Base-by-base conservation (phyloP, 140 eudicot species). In the Eryngium alpinum region DNA sequence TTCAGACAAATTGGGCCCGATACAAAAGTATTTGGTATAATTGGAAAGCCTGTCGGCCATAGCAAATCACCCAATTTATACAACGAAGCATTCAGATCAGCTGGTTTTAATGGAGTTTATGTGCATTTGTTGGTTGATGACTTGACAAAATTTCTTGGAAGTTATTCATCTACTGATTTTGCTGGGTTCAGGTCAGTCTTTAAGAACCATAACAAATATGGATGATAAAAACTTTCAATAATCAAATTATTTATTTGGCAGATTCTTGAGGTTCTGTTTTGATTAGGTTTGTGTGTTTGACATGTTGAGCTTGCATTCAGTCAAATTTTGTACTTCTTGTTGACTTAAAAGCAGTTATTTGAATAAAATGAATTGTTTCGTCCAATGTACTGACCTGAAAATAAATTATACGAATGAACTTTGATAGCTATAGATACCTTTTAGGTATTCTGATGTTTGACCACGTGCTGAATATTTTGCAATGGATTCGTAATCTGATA, bases 41-140 rank as follows among this genome's bases (percentile, higher is more conserved):
- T 94, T 28, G 98, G 98, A 85, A 94, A 92, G 76, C 98, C 98
- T 69, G 98, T 94, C 70, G 88, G 97, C 33, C 98, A 94, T 81
- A 94, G 98, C 87, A 94, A 94, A 84, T 92, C 98, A 63, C 98
- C 98, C 65, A 51, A 87, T 75, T 81, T 94, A 77, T 94, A 90
- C 84, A 94, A 94, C 73, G 82, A 73, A 87, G 93, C 98, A 52
- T 94, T 92, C 86, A 92, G 86, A 88, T 84, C 90, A 29, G 90
- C 86, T 86, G 98, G 98, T 27, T 88, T 88, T 57, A 85, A 92
- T 88, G 97, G 98, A 53, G 98, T 94, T 60, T 94, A 84, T 86
- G 88, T 94, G 75, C 97, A 88, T 86, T 82, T 94, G 66, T 87
- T 94, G 91, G 98, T 94, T 75, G 98, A 94, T 84, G 91, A 90